phyloP scores from a whole-genome alignment of 2,329 filamentous ascomycete genomes.

The Fusarium metavorans region DNA sequence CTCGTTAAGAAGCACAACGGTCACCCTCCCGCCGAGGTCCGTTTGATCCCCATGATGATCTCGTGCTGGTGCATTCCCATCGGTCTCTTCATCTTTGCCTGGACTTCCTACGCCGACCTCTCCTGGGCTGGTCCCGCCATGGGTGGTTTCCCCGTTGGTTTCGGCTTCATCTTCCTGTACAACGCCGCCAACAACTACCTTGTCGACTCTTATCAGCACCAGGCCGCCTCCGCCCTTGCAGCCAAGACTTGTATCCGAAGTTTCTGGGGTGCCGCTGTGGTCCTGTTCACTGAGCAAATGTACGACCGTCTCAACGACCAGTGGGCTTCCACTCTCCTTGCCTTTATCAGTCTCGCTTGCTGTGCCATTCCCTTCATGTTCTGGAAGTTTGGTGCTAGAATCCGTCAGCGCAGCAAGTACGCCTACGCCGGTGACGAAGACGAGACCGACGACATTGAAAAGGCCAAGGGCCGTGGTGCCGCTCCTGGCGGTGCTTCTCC shows the following conservation, averaged over 20 bases:
- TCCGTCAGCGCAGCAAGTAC: conserved; percentile 76
- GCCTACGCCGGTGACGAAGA: conserved; percentile 74
- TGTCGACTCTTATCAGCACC: conserved; percentile 72
- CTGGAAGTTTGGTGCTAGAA: conserved; percentile 79
- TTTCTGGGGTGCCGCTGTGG: conserved; percentile 82
- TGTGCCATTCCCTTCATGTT: conserved; percentile 88
- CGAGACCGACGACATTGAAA: conserved; percentile 53
- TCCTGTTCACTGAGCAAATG: conserved; percentile 88
- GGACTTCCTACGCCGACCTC: conserved; percentile 72
- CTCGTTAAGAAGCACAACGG: conserved; percentile 73
- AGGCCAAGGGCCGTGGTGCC: conserved; percentile 44
- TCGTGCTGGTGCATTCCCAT: conserved; percentile 78
- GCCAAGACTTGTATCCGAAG: conserved; percentile 84
- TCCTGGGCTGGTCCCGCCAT: conserved; percentile 80
- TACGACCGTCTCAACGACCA: conserved; percentile 78
- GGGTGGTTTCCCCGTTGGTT: conserved; percentile 78
- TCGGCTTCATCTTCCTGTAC: conserved; percentile 87
- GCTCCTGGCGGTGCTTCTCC: conserved; percentile 40
- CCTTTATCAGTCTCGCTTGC: conserved; percentile 80
- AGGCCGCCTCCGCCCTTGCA: conserved; percentile 83
- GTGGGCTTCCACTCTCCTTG: conserved; percentile 80
- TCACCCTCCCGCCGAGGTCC: conserved; percentile 79
- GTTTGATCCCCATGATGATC: conserved; percentile 85
- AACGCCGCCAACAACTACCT: conserved; percentile 83
- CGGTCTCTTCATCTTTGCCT: conserved; percentile 70